Evolutionary conservation across 169 alveolate genomes (phyloP).

Genomic region (Cryptosporidium felis): DNA sequence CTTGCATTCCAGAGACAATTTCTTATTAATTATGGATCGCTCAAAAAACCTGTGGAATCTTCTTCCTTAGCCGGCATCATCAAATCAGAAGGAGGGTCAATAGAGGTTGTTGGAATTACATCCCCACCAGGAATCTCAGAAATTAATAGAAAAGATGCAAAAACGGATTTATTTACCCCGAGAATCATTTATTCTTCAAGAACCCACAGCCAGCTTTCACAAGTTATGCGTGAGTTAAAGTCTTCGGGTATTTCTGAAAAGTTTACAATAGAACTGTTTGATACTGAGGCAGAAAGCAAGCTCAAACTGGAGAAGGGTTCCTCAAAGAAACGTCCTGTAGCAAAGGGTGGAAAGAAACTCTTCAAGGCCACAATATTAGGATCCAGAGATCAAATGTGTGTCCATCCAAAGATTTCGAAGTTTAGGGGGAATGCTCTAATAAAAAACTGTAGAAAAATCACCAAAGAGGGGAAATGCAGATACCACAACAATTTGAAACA

Average conservation of each 20-base stretch:
- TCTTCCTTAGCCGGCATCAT: slow-evolving; percentile 68
- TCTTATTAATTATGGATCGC: slow-evolving; percentile 19
- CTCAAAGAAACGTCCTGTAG: slow-evolving; percentile 75
- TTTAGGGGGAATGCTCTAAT: slow-evolving; percentile 81
- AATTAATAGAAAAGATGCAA: slow-evolving; percentile 39
- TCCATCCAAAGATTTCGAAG: slow-evolving; percentile 81
- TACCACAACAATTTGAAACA: slow-evolving; percentile 79
- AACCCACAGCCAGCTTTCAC: slow-evolving; percentile 91
- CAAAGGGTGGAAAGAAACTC: slow-evolving; percentile 81
- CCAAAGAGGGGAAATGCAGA: slow-evolving; percentile 80
- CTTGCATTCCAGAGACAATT: slow-evolving; percentile 80
- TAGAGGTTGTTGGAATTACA: slow-evolving; percentile 68
- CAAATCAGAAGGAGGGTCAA: slow-evolving; percentile 76
- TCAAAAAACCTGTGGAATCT: slow-evolving; percentile 7
- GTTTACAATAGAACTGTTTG: slow-evolving; percentile 33
- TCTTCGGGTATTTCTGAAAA: slow-evolving; percentile 48
- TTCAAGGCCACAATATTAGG: slow-evolving; percentile 85
- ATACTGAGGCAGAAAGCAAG: slow-evolving; percentile 11
- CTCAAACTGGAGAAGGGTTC: background rate
- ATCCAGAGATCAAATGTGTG: slow-evolving; percentile 90
- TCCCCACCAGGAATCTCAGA: slow-evolving; percentile 33
- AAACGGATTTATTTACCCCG: slow-evolving; percentile 69
- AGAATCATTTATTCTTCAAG: slow-evolving; percentile 90
- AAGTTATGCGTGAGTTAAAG: slow-evolving; percentile 89
- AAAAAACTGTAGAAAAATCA: slow-evolving; percentile 79